Evolutionary conservation across 192 early-diverging fungal genomes (phyloP), one percentile per base, ranked within the genome.

Genomic region (Jimgerdemannia flammicorona): DNA sequence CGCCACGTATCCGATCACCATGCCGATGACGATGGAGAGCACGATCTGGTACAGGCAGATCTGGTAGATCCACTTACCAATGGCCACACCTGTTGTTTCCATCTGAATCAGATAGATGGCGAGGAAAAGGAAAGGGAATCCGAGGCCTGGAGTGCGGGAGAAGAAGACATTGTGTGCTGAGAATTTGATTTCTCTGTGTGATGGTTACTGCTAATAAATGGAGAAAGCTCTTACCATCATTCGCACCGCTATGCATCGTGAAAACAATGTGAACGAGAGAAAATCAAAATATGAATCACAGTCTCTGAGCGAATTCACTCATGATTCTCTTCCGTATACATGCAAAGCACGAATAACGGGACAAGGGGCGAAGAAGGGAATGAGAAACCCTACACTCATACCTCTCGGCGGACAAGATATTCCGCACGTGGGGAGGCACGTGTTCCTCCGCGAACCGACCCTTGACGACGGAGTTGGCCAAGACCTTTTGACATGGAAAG

Each of bases 391-490:
- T 59, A 59, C 49, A 41, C 11, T 42, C 70, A 11, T 75, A 79
- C 78, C 78, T 92, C 76, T 95, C 94, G 18, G 90, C 90, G 0
- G 88, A 86, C 40, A 95, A 78, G 3, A 93, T 75, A 71, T 94
- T 83, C 64, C 93, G 89, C 49, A 94, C 78, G 17, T 91, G 78
- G 17, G 82, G 66, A 2, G 95, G 91, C 42, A 98, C 91, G 69
- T 94, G 90, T 67, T 89, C 85, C 77, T 97, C 95, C 18, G 97
- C 96, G 87, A 96, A 98, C 54, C 88, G 83, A 44, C 97, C 97
- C 73, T 94, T 92, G 11, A 98, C 92, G 11, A 98, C 92, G 0
- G 94, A 92, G 83, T 95, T 97, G 66, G 95, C 93, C 43, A 98
- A 77, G 18, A 88, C 78, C 86, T 86, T 39, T 20, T 29, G 29